Percentiles rank a stretch among this genome's conserved stretches.
These are phyloP conservation scores for Aphanomyces invadans DNA, from an alignment of 352 stramenopile species.

Conservation along the genomic window DNA sequence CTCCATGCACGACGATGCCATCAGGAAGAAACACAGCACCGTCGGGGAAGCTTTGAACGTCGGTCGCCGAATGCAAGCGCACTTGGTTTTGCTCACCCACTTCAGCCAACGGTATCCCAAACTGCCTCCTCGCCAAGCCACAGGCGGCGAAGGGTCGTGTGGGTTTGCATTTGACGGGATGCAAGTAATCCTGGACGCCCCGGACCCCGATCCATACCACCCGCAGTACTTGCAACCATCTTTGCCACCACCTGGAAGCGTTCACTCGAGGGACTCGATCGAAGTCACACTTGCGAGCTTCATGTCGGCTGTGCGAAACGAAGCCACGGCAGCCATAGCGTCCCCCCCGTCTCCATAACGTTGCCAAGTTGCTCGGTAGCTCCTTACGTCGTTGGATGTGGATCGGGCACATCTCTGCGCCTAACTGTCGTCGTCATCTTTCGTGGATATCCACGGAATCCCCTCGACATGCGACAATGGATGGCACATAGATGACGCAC, in stretches of 20 bases:
- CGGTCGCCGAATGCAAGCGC: conserved; percentile 42
- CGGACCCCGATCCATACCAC: background rate
- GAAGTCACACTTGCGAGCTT: background rate
- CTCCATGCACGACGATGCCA: conserved; percentile 63
- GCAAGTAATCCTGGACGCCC: background rate
- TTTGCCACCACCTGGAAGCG: no score
- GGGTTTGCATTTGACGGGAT: conserved; percentile 14
- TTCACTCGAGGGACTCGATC: no score
- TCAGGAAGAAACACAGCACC: conserved; percentile 72
- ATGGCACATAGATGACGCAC: background rate
- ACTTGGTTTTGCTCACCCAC: conserved; percentile 70
- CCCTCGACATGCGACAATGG: background rate
- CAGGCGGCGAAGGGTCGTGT: no score
- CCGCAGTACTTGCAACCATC: no score
- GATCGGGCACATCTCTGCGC: no score
- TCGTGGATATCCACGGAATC: background rate
- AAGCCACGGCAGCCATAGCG: background rate
- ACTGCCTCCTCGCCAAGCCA: background rate
- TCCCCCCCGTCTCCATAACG: background rate
- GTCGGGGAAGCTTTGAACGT: conserved; percentile 59
- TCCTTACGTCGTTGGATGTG: no score
- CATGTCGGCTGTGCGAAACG: background rate
- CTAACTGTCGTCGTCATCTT: background rate
- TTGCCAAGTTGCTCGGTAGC: background rate
- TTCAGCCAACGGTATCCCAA: conserved; percentile 44